These are phyloP conservation scores for Erythrophleum fordii DNA, from an alignment of 306 rosid species.

Conservation along the genomic window DNA sequence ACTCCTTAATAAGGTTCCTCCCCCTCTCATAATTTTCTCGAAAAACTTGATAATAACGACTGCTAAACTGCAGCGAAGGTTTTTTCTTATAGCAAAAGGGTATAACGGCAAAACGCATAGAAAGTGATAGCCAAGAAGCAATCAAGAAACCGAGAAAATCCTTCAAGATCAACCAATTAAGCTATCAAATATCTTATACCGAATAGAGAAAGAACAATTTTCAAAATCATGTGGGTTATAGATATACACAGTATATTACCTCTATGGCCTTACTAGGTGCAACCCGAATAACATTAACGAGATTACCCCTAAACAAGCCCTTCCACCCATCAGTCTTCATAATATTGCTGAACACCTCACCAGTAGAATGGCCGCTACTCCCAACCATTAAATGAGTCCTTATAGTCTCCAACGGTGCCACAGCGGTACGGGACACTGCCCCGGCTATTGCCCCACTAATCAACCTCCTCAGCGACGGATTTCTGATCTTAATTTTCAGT, in stretches of 20 bases:
- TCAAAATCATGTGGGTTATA: neutral
- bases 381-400: conserved; percentile 99
- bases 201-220: neutral
- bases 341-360: conserved; percentile 74
- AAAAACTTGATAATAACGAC: neutral
- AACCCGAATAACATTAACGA: conserved; percentile 91
- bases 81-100: neutral
- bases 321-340: conserved; percentile 94
- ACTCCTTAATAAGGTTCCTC: neutral
- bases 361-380: conserved; percentile 71
- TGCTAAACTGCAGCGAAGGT: neutral
- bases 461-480: conserved; percentile 81
- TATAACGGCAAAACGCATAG: neutral
- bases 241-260: conserved; percentile 47
- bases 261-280: conserved; percentile 99
- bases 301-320: conserved; percentile 91
- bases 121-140: conserved; percentile 15
- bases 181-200: neutral
- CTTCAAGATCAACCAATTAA: conserved; percentile 18
- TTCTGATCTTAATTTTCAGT: conserved; percentile 64
- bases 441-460: conserved; percentile 92
- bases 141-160: neutral
- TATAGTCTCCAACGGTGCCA: conserved; percentile 97
- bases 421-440: conserved; percentile 82
- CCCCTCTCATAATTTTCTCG: neutral